phyloP scores from a whole-genome alignment of 2,329 filamentous ascomycete genomes.

The Paramyrothecium roridum region DNA sequence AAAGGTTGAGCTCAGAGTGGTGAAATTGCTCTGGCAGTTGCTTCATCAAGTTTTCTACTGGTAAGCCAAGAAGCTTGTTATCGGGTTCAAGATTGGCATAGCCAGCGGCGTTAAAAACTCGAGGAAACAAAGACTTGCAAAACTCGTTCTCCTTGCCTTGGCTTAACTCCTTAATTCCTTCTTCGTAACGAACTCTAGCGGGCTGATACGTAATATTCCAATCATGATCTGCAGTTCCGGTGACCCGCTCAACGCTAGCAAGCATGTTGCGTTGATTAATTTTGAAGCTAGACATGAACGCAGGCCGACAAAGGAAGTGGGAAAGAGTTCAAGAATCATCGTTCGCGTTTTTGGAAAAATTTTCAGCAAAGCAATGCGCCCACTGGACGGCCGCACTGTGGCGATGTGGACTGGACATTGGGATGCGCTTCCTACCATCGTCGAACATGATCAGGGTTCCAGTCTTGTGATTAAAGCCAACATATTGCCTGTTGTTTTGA shows the following conservation, averaged over 20 bases:
- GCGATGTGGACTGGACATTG: constrained; percentile 57
- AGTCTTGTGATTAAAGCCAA: constrained; percentile 48
- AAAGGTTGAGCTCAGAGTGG: too few species aligned
- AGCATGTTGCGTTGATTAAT: background rate
- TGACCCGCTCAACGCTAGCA: background rate
- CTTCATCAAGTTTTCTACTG: background rate
- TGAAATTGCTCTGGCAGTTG: too few species aligned
- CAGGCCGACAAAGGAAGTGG: constrained; percentile 4
- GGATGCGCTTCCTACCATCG: constrained; percentile 54
- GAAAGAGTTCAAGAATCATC: constrained; percentile 26
- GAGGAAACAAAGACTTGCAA: background rate
- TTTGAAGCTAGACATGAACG: background rate
- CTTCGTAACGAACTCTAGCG: background rate
- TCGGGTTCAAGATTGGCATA: background rate
- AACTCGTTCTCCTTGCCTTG: background rate
- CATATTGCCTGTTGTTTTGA: constrained; percentile 31
- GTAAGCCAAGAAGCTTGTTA: background rate
- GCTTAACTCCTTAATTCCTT: background rate
- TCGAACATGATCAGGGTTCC: constrained; percentile 45
- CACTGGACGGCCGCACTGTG: constrained; percentile 54
- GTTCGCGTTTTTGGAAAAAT: constrained; percentile 36
- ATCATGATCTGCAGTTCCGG: background rate
- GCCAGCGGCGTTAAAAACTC: background rate
- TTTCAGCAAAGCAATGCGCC: constrained; percentile 45
- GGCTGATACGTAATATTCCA: background rate